Conservation (phyloP, 2,329 filamentous ascomycete species). For the Neopestalotiopsis rosae region DNA sequence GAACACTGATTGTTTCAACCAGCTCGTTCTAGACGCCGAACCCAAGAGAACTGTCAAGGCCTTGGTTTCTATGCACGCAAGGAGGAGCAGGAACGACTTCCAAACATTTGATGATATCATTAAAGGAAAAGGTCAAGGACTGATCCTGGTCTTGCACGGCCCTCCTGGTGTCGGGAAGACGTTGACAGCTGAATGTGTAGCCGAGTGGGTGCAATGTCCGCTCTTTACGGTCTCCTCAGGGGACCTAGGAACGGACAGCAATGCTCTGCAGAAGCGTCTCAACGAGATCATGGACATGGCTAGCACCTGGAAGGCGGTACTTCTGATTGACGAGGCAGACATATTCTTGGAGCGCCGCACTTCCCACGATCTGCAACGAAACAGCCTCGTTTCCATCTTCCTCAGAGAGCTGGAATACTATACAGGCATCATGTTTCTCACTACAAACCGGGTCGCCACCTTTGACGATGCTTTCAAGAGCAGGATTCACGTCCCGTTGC, state of each 20-base stretch:
- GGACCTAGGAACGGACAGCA: constrained; percentile 32
- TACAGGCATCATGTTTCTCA: constrained; percentile 15
- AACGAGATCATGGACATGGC: constrained; percentile 43
- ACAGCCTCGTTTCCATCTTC: constrained; percentile 24
- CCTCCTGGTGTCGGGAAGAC: constrained; percentile 51
- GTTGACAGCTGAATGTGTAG: constrained; percentile 40
- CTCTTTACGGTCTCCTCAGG: constrained; percentile 37
- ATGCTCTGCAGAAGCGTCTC: constrained; percentile 27
- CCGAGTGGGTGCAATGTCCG: constrained; percentile 38
- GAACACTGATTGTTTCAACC: constrained; percentile 28
- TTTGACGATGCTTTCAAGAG: constrained; percentile 17
- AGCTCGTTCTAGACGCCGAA: constrained; percentile 25
- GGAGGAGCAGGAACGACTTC: constrained; percentile 23
- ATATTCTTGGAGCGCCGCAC: constrained; percentile 40
- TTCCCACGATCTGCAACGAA: constrained; percentile 17
- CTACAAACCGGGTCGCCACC: constrained; percentile 9
- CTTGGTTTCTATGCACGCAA: constrained; percentile 25
- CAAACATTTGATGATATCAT: constrained; percentile 21
- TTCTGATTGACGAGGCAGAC: constrained; percentile 37
- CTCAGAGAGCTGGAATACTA: constrained; percentile 20
- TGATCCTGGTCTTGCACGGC: constrained; percentile 52
- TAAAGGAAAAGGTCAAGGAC: constrained; percentile 37
- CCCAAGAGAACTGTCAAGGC: constrained; percentile 28
- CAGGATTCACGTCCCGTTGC: constrained; percentile 16
- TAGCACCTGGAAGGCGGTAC: constrained; percentile 42